A percentile compares a stretch with the other conserved stretches of the same genome.
Conservation (phyloP, 148 eudicot species). For the Camellia lanceoleosa region DNA sequence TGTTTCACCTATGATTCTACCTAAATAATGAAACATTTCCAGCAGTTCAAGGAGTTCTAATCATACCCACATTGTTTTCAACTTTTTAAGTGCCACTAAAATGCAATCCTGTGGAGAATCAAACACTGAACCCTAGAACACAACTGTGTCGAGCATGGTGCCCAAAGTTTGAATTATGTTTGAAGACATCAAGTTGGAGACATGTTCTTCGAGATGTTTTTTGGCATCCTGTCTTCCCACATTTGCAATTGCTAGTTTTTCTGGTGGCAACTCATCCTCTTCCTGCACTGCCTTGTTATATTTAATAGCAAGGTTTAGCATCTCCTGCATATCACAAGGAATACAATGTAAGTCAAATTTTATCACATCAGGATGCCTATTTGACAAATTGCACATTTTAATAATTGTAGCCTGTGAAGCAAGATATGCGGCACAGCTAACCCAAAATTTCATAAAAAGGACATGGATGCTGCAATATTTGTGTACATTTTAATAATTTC, state of each 20-base stretch:
- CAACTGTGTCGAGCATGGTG: conserved; percentile 95
- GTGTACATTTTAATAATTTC: too few relatives aligned
- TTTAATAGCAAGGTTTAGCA: conserved; percentile 75
- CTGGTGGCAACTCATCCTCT: conserved; percentile 91
- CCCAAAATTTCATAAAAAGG: not conserved
- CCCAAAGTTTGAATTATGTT: conserved; percentile 89
- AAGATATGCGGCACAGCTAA: not conserved
- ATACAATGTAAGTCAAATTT: not conserved
- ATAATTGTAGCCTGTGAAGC: not conserved
- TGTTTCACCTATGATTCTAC: not conserved
- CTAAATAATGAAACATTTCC: not conserved
- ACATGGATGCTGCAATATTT: not conserved
- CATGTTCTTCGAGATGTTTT: conserved; percentile 96
- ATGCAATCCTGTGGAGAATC: not conserved
- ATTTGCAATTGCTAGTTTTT: conserved; percentile 88
- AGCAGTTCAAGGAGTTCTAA: not conserved
- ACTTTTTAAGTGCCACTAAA: too few relatives aligned
- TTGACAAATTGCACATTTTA: not conserved
- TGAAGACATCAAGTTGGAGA: conserved; percentile 90
- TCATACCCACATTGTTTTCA: not conserved
- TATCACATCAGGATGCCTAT: not conserved
- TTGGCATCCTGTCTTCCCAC: conserved; percentile 98
- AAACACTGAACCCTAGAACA: conserved; percentile 41
- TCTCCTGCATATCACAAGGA: conserved; percentile 58
- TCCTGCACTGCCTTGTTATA: conserved; percentile 97